Evolutionary conservation across 2,329 filamentous ascomycete species (phyloP), one percentile per base, ranked within the genome.

Genomic region (Beauveria sp.): DNA sequence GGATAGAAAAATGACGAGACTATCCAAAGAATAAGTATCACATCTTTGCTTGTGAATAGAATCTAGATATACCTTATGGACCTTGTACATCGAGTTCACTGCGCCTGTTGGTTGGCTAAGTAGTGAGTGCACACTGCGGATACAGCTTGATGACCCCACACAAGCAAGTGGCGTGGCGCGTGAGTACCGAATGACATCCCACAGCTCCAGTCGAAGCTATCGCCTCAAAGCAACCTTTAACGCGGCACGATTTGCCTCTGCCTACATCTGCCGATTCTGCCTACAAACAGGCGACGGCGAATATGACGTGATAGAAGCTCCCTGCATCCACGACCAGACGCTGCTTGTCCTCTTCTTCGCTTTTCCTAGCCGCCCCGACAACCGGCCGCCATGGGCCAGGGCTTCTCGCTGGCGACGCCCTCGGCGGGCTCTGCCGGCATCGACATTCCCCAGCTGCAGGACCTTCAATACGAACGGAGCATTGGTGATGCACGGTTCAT

Each of bases 401-500:
- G 91, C 66, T 97, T 97, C 78, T 97, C 93, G 65, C 86, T 96
- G 69, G 91, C 92, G 60, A 93, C 92, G 71, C 89, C 96, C 66
- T 95, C 92, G 60, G 91, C 91, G 65, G 95, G 93, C 72, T 90
- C 91, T 60, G 93, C 93, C 62, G 91, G 92, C 68, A 96, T 99
- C 74, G 93, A 99, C 74, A 86, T 96, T 31, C 89, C 93, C 45
- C 93, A 99, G 79, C 85, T 99, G 48, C 85, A 90, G 49, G 95
- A 98, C 72, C 79, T 98, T 63, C 86, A 88, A 43, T 96, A 97
- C 77, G 95, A 99, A 76, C 92, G 89, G 75, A 91, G 91, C 42
- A 85, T 99, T 70, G 93, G 93, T 53, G 91, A 89, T 67, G 92
- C 91, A 26, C 87, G 95, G 43, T 97, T 99, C 70, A 95, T 99